Evolutionary conservation across 768 basidiomycete genomes (phyloP).

Genomic region (Leccinum sublutescens): DNA sequence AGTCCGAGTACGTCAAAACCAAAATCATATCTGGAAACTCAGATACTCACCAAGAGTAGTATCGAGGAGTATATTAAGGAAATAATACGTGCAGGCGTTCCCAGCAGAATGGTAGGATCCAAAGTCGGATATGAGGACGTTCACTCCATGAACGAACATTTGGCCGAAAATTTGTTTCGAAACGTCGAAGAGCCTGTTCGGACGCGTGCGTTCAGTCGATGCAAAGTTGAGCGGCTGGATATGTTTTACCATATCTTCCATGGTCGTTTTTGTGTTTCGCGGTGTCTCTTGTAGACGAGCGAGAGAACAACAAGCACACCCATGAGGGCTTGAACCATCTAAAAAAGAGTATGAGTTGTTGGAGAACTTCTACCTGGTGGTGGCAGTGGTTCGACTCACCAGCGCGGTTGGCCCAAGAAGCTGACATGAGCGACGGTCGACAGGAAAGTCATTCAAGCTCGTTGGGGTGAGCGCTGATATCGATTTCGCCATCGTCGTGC

Average conservation of each 20-base stretch:
- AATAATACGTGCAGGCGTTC: constrained; percentile 91
- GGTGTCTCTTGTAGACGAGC: constrained; percentile 82
- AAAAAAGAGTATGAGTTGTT: neutral
- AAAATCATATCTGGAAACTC: neutral
- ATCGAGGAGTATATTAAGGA: constrained; percentile 90
- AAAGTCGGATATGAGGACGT: constrained; percentile 76
- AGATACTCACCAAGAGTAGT: constrained; percentile 59
- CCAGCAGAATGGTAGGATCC: constrained; percentile 65
- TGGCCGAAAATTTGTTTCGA: constrained; percentile 89
- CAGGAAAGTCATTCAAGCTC: constrained; percentile 29
- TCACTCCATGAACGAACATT: constrained; percentile 75
- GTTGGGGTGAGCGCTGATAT: constrained; percentile 7
- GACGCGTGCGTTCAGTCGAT: constrained; percentile 7
- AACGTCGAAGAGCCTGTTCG: constrained; percentile 81
- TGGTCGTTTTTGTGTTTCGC: constrained; percentile 79
- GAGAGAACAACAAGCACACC: constrained; percentile 89
- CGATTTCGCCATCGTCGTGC: constrained; percentile 6
- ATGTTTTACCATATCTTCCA: constrained; percentile 88
- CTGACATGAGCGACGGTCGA: constrained; percentile 44
- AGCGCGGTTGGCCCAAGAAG: constrained; percentile 50
- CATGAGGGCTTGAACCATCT: constrained; percentile 85
- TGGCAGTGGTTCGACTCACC: constrained; percentile 24
- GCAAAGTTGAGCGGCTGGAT: neutral
- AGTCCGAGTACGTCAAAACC: constrained; percentile 7
- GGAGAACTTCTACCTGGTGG: neutral